Conservation (phyloP, 345 rosid species). For the Lepidium sativum region DNA sequence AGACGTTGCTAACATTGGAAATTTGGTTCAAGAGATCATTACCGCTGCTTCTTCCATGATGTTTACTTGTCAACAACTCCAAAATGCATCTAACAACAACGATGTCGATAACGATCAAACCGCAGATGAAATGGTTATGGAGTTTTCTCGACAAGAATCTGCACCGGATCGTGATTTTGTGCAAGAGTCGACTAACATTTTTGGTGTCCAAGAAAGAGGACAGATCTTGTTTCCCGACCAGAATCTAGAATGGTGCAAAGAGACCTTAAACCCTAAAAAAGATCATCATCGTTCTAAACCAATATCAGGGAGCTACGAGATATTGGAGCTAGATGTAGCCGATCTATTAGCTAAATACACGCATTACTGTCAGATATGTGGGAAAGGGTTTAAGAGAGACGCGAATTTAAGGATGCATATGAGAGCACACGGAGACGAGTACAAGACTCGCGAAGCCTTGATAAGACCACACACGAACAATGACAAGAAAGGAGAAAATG, state of each 20-base stretch:
- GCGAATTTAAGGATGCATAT: constrained; percentile 96
- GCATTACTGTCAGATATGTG: constrained; percentile 76
- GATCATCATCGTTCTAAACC: constrained; percentile 5
- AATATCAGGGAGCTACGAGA: constrained; percentile 22
- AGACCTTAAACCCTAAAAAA: constrained; percentile 14
- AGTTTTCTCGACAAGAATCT: constrained; percentile 13
- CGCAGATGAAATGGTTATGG: constrained; percentile 9
- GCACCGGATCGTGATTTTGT: neutral
- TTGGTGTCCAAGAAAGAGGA: constrained; percentile 24
- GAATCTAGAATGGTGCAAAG: constrained; percentile 25
- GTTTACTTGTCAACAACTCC: constrained; percentile 57
- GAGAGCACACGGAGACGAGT: constrained; percentile 91
- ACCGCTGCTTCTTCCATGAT: constrained; percentile 56
- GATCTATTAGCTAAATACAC: constrained; percentile 75
- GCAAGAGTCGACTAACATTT: neutral
- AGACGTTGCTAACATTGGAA: constrained; percentile 37
- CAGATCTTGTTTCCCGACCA: constrained; percentile 23
- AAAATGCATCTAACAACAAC: constrained; percentile 10
- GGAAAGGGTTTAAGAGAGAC: constrained; percentile 85
- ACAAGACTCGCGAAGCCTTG: constrained; percentile 69
- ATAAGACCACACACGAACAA: constrained; percentile 36
- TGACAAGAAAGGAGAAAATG: constrained; percentile 1
- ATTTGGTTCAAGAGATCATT: constrained; percentile 57
- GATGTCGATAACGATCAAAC: neutral
- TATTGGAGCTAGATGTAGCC: constrained; percentile 53